Conservation (phyloP, 352 stramenopile genomes). For the Phytophthora fragariaefolia region DNA sequence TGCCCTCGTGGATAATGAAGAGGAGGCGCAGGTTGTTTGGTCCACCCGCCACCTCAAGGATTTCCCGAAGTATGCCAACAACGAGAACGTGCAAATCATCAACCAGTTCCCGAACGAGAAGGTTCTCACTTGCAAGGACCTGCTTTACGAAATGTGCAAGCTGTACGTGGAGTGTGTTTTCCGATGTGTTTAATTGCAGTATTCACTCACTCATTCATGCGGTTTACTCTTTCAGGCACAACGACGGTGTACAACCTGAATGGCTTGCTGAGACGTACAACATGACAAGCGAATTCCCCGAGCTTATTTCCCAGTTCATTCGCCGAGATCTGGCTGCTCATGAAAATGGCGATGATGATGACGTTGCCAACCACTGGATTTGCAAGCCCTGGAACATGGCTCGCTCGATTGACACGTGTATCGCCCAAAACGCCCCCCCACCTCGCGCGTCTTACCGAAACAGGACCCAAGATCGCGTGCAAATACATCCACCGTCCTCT, state of each 20-base stretch:
- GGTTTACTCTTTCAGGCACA: constrained; percentile 33
- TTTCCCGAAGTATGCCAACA: constrained; percentile 50
- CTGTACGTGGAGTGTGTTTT: constrained; percentile 36
- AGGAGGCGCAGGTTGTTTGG: constrained; percentile 58
- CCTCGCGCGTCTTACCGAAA: constrained; percentile 55
- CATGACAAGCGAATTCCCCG: constrained; percentile 60
- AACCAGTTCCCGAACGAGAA: constrained; percentile 74
- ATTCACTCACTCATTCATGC: constrained; percentile 8
- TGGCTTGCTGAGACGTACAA: constrained; percentile 66
- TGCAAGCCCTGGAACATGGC: constrained; percentile 73
- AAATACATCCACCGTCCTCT: constrained; percentile 65
- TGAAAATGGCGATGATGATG: constrained; percentile 39
- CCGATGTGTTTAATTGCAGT: neutral
- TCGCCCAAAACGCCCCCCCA: constrained; percentile 54
- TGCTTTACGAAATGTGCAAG: constrained; percentile 70
- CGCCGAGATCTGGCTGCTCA: constrained; percentile 37
- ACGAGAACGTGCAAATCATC: constrained; percentile 57
- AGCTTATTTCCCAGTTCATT: constrained; percentile 59
- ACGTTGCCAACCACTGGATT: constrained; percentile 64
- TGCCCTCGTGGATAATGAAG: constrained; percentile 46
- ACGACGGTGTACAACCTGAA: constrained; percentile 43
- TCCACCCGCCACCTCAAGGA: constrained; percentile 62
- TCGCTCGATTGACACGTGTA: constrained; percentile 62
- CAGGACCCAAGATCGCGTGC: constrained; percentile 59
- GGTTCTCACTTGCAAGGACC: constrained; percentile 64